Evolutionary conservation across 345 rosid genomes (phyloP), one percentile per base, ranked within the genome.

Genomic region (Eucalyptus marginata): DNA sequence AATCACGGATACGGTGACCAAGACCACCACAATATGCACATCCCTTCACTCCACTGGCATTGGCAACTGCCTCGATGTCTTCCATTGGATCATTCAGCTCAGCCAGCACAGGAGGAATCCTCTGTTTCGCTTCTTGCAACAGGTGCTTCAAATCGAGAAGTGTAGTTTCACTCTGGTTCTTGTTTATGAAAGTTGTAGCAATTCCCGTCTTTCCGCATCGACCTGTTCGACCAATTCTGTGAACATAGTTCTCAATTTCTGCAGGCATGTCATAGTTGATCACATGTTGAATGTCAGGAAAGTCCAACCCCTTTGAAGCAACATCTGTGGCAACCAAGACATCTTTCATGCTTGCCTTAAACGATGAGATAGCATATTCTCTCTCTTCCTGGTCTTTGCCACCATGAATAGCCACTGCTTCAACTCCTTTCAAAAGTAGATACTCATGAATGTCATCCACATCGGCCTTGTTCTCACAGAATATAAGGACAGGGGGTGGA

Each of bases 401-500:
- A 90, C 99, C 99, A 91, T 97, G 99, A 88, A 96, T 88, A 27
- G 98, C 96, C 79, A 96, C 99, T 36, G 97, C 99, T 91, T 97
- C 99, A 64, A 97, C 99, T 88, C 99, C 99, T 93, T 97, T 97
- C 87, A 96, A 90, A 49, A 97, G 98, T 54, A 97, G 94, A 91
- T 97, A 97, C 92, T 97, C 98, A 83, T 96, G 99, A 87, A 96
- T 96, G 87, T 95, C 97, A 86, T 96, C 99, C 86, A 96, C 99
- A 90, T 96, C 99, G n/a, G 98, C 97, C 91, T 97, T 97, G 91
- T 97, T 97, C 94, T 97, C 99, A 88, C 99, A 97, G 93, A 97
- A 96, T 49, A 97, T 93, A 9, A 97, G 89, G 88, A 96, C 99
- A 9, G 99, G 99, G 56, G 99, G 99, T 36, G 99, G 98, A 43